phyloP scores from a whole-genome alignment of 208 protist genomes.

The Trypanosoma congolense region DNA sequence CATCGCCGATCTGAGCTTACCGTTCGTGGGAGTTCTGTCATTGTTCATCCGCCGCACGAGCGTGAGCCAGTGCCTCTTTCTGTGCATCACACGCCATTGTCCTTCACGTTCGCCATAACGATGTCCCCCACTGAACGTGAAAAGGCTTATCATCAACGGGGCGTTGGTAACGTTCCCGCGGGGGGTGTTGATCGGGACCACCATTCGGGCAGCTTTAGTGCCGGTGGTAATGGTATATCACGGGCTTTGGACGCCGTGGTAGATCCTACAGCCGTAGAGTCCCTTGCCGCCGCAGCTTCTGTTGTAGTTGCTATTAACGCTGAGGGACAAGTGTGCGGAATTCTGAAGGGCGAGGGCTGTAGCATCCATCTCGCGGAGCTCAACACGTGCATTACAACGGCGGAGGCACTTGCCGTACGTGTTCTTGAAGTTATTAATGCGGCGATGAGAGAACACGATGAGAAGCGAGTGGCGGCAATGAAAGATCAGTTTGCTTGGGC shows the following conservation, averaged over 20 bases:
- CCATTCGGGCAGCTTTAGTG: too few species aligned
- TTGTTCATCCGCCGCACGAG: constrained; percentile 86
- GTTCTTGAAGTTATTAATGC: constrained; percentile 51
- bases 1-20: constrained; percentile 93
- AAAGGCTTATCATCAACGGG: constrained; percentile 1
- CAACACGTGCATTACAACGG: constrained; percentile 45
- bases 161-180: not conserved
- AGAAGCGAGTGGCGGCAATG: constrained; percentile 42
- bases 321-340: constrained; percentile 75
- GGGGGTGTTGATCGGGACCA: too few species aligned
- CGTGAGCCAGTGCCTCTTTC: constrained; percentile 92
- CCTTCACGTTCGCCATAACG: constrained; percentile 72
- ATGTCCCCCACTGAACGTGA: constrained; percentile 24
- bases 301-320: constrained; percentile 76
- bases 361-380: constrained; percentile 45
- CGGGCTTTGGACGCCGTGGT: constrained; percentile 44
- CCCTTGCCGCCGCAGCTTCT: constrained; percentile 51
- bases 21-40: constrained; percentile 77
- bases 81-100: constrained; percentile 93
- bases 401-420: constrained; percentile 33
- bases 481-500: constrained; percentile 83
- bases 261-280: constrained; percentile 69
- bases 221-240: constrained; percentile 1
- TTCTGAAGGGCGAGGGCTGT: constrained; percentile 73
- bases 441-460: constrained; percentile 65